Base-by-base conservation (phyloP, 768 basidiomycete species). In the Calocybe cyanea region DNA sequence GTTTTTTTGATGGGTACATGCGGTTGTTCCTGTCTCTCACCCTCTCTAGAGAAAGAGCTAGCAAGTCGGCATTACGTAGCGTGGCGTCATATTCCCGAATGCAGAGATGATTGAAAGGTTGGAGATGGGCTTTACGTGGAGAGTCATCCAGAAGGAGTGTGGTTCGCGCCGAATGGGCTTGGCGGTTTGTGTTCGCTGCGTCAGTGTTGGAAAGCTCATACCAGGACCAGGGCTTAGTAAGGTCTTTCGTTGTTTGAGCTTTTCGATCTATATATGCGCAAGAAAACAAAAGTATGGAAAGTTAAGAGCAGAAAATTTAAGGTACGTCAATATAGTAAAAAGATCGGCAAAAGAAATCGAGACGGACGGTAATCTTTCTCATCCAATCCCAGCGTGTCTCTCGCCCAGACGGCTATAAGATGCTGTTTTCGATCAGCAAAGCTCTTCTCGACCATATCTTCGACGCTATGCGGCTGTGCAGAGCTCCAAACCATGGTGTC, bases 401-500 rank as follows among this genome's bases (percentile, higher is more conserved):
- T 70, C 13, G 87, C 86, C 90, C 90, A 92, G 0, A 90, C 69
- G 0, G 81, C 85, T 13, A 78, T 62, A 4, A 90, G 63, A 14
- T 67, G 61, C 2, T 55, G 43, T 41, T 65, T 64, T 20, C 63
- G 57, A 0, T 64, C 55, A 9, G 71, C 77, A 58, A 91, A 89
- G 25, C 75, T 72, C 28, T 68, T 70, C 17, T 75, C 60, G 0
- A 87, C 83, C 90, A 92, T 92, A 53, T 83, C 81, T 0, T 66
- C 62, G 7, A 90, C 89, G 57, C 78, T 88, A 40, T 83, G 82
- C 1, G 88, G 87, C 57, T 90, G 87, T 3, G 90, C 90, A 2
- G 85, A 87, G 57, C 85, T 87, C 90, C 90, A 93, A 3, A 93
- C 77, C 85, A 92, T 92, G 3, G 85, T 81, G 47, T 90, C 86